Evolutionary conservation across 2,329 filamentous ascomycete species (phyloP).

Genomic region (Pseudodiploospora longispora): DNA sequence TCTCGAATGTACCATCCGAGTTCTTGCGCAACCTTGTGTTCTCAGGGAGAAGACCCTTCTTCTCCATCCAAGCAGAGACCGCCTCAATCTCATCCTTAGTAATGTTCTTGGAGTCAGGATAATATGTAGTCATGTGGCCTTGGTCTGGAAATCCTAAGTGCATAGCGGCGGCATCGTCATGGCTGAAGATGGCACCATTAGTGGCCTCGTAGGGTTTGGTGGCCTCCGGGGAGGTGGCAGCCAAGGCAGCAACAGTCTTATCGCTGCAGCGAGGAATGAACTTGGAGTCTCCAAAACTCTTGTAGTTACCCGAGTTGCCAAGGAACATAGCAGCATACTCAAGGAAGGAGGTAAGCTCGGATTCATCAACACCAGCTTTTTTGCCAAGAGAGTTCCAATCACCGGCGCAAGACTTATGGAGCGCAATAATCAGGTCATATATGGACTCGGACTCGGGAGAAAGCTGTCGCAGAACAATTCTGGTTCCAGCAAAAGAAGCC

Average conservation of each 20-base stretch:
- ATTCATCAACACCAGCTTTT: constrained; percentile 55
- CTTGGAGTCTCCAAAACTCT: constrained; percentile 79
- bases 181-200: constrained; percentile 64
- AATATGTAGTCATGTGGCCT: constrained; percentile 75
- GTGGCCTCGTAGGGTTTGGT: constrained; percentile 59
- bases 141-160: constrained; percentile 68
- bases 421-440: constrained; percentile 69
- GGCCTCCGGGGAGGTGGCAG: constrained; percentile 51
- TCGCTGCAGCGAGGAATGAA: constrained; percentile 67
- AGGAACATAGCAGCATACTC: constrained; percentile 74
- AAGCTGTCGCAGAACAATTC: constrained; percentile 72
- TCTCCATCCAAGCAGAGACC: constrained; percentile 64
- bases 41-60: constrained; percentile 63
- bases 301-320: constrained; percentile 77
- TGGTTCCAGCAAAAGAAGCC: constrained; percentile 67
- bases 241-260: constrained; percentile 56
- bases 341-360: constrained; percentile 60
- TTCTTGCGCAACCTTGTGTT: constrained; percentile 70
- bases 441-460: constrained; percentile 76
- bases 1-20: constrained; percentile 55
- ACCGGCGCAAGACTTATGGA: constrained; percentile 58
- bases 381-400: constrained; percentile 62
- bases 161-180: constrained; percentile 55
- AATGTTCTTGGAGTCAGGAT: constrained; percentile 67
- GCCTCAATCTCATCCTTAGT: constrained; percentile 67